phyloP scores from a whole-genome alignment of 768 basidiomycete genomes.

The Rhizopogon salebrosus region DNA sequence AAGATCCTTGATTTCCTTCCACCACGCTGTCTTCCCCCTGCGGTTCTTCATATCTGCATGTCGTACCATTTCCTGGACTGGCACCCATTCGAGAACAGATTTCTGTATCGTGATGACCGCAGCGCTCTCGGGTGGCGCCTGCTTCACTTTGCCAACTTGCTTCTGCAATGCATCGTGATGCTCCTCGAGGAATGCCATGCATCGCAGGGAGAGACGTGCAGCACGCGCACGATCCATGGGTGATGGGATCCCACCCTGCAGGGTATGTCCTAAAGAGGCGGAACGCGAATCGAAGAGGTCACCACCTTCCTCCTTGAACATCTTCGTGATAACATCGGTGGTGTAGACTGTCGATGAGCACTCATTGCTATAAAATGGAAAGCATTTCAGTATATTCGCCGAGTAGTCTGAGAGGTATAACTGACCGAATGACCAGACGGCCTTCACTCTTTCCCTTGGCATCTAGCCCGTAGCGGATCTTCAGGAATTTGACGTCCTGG shows the following conservation, averaged over 20 bases:
- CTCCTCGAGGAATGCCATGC: slow-evolving; percentile 90
- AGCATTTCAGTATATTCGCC: background rate
- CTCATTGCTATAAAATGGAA: slow-evolving; percentile 60
- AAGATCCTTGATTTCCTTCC: slow-evolving; percentile 62
- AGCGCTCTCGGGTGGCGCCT: slow-evolving; percentile 61
- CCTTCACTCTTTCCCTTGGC: slow-evolving; percentile 89
- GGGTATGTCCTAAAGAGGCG: slow-evolving; percentile 94
- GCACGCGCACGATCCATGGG: slow-evolving; percentile 92
- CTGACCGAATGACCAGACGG: slow-evolving; percentile 85
- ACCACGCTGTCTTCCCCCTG: slow-evolving; percentile 76
- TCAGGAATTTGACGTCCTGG: slow-evolving; percentile 84
- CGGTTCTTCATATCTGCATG: slow-evolving; percentile 91
- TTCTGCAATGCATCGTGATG: slow-evolving; percentile 57
- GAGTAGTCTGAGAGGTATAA: slow-evolving; percentile 1
- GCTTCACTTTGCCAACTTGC: slow-evolving; percentile 48
- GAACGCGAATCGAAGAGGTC: slow-evolving; percentile 88
- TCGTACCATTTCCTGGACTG: slow-evolving; percentile 75
- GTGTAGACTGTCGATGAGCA: slow-evolving; percentile 83
- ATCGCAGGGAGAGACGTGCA: slow-evolving; percentile 82
- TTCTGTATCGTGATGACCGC: slow-evolving; percentile 92
- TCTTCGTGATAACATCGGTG: slow-evolving; percentile 87
- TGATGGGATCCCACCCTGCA: slow-evolving; percentile 94
- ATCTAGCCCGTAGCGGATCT: slow-evolving; percentile 79
- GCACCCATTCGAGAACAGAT: slow-evolving; percentile 74
- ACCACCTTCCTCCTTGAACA: slow-evolving; percentile 94